phyloP scores from a whole-genome alignment of 148 eudicot species.

The Simmondsia chinensis region DNA sequence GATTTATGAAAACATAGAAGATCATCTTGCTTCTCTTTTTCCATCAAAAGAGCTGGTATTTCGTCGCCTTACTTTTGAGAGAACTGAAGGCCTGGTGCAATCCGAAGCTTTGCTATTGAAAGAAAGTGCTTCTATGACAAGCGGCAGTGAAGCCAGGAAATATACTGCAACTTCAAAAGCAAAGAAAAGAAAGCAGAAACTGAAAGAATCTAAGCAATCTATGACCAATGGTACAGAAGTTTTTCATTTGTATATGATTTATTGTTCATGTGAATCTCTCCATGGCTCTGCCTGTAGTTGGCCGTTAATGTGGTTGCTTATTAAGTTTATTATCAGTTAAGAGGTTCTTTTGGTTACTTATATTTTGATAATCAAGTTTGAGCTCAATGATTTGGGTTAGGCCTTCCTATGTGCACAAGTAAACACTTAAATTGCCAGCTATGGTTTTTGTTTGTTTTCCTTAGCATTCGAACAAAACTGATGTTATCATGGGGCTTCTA shows the following conservation, averaged over 20 bases:
- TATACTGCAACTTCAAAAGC: slow-evolving; percentile 33
- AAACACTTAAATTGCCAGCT: not conserved
- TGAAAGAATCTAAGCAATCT: slow-evolving; percentile 24
- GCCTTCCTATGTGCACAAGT: too few relatives aligned
- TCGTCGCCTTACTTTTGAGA: slow-evolving; percentile 78
- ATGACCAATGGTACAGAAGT: slow-evolving; percentile 24
- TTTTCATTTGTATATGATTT: not conserved
- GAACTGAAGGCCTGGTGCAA: slow-evolving; percentile 78
- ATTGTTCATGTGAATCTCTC: too few relatives aligned
- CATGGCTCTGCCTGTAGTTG: too few relatives aligned
- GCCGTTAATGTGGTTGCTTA: too few relatives aligned
- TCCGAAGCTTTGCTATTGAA: slow-evolving; percentile 69
- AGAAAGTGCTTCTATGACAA: slow-evolving; percentile 15
- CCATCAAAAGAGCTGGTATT: slow-evolving; percentile 48
- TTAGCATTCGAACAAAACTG: not conserved
- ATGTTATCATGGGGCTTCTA: not conserved
- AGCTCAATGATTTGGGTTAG: too few relatives aligned
- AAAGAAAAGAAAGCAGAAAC: slow-evolving; percentile 38
- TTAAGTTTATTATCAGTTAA: too few relatives aligned
- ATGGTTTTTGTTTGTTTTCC: not conserved
- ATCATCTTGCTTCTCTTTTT: slow-evolving; percentile 26
- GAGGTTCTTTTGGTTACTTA: too few relatives aligned
- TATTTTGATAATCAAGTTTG: too few relatives aligned
- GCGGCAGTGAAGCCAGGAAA: slow-evolving; percentile 24
- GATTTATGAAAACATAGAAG: slow-evolving; percentile 65